A percentile compares a stretch with the other conserved stretches of the same genome.
Conservation (phyloP, 2,329 filamentous ascomycete genomes). For the Alternaria postmessia region DNA sequence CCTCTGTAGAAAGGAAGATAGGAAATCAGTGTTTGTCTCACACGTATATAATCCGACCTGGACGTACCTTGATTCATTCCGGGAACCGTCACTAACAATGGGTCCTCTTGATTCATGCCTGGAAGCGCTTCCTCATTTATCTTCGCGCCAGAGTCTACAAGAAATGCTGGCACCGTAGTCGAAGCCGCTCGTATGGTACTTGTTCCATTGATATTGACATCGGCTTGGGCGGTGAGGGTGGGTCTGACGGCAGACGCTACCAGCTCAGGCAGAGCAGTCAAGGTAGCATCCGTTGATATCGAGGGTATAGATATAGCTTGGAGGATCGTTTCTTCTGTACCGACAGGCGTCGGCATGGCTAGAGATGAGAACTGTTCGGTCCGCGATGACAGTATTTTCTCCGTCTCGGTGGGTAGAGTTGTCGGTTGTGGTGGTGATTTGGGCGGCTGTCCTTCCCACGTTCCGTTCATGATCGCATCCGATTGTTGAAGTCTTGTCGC, state of each 20-base stretch:
- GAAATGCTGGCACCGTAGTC: not conserved
- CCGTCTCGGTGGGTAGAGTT: not conserved
- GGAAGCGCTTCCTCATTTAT: conserved; percentile 7
- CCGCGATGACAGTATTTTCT: not conserved
- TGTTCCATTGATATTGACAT: not conserved
- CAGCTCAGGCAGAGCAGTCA: not conserved
- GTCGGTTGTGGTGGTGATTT: no score
- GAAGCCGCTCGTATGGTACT: not conserved
- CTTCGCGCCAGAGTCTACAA: not conserved
- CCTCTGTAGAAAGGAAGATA: not conserved
- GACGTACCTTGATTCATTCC: not conserved
- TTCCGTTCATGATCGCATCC: not conserved
- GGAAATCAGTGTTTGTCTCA: not conserved
- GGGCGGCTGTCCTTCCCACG: not conserved
- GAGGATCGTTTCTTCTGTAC: not conserved
- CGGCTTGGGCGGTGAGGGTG: not conserved
- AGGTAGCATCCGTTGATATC: not conserved
- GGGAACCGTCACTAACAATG: not conserved
- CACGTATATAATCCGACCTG: no score
- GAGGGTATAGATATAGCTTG: not conserved
- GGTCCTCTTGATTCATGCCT: conserved; percentile 14
- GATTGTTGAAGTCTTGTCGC: not conserved
- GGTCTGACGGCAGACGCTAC: not conserved
- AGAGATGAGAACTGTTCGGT: not conserved
- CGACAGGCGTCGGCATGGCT: not conserved